Evolutionary conservation across 345 rosid genomes (phyloP), one percentile per base, ranked within the genome.

Genomic region (Eucalyptus sideroxylon): DNA sequence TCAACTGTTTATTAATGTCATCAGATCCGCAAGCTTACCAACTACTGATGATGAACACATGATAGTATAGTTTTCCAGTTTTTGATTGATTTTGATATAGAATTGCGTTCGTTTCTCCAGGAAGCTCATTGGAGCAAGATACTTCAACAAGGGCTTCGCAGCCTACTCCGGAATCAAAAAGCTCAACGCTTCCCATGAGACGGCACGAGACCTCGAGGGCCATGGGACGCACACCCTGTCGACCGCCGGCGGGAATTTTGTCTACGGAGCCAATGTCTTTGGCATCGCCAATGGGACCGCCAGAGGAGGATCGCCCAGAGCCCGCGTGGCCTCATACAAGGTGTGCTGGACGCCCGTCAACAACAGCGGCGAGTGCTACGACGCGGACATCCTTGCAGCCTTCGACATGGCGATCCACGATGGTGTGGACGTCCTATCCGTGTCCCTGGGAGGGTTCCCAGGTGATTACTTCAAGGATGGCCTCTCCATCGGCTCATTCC

Each of bases 121-220:
- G 92, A 96, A 96, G 93, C 93, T 96, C 47, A 94, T 96, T 23
- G 98, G 97, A 80, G 94, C 97, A 40, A 92, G 93, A 81, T 95
- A 86, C 92, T 95, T 90, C 92, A 89, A 90, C 90, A 91, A 89
- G 85, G 98, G 94, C 9, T 95, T 92, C 40, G 86, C 47, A 3
- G 86, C 87, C 26, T 55, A 37, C 9, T 86, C 16, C 1, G 89
- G 89, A 8, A 15, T 55, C 44, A 6, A 40, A 2, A 86, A 80
- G 7, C 31, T 87, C 7, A 60, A 89, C 47, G 8, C 89, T 4
- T 26, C 89, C 6, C 12, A 55, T 26, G 42, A 55, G 23, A 24
- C 91, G 17, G 89, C 93, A 1, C 92, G 96, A 7, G 96, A 94
- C 88, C 8, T 51, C 6, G 89, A 87, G 10, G 97, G 97, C 40